Evolutionary conservation across 805 yeast species (phyloP), one percentile per base, ranked within the genome.

Genomic region (Pichia exigua): DNA sequence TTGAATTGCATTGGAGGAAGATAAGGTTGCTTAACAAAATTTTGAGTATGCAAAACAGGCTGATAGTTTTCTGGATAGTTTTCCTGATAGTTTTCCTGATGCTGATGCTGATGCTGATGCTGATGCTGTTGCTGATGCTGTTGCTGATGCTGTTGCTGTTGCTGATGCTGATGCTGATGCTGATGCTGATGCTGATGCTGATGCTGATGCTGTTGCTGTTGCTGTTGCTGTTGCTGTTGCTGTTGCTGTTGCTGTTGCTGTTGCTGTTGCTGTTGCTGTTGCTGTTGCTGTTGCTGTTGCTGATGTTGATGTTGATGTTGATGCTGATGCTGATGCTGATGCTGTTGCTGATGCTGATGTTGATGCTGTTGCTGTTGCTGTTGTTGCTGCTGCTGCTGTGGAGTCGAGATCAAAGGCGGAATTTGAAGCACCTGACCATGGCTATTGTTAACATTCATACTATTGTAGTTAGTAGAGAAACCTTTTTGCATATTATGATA

Each of bases 401-500:
- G 38, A 21, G n/a, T 35, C 7, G 39, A 35, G 5, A 20, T 8
- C 18, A 35, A 35, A 2, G 39, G 39, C 7, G 39, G 39, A 35
- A 35, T 35, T 41, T 20, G 17, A 27, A 20, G 15, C 2, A 12
- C 12, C 18, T 43, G 18, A 5, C 17, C n/a, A 20, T 13, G 28
- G n/a, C 15, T 30, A 22, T 15, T 30, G 41, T n/a, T 55, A 57
- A 30, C 53, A 55, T 32, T 15, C 11, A 35, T 35, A 35, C 17
- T 35, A 7, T 35, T 35, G 20, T 35, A 35, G 17, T n/a, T 7
- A 35, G 17, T 35, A 17, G 7, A 8, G 9, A 20, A 9, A n/a
- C 2, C 10, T 17, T 35, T 35, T n/a, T 6, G 20, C 5, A n/a
- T 35, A 35, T 35, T 35, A n/a, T 35, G 39, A 7, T 17, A 35